These are phyloP conservation scores for Insectozyma bohioensis DNA, from an alignment of 1,139 yeast genomes.

Conservation along the genomic window DNA sequence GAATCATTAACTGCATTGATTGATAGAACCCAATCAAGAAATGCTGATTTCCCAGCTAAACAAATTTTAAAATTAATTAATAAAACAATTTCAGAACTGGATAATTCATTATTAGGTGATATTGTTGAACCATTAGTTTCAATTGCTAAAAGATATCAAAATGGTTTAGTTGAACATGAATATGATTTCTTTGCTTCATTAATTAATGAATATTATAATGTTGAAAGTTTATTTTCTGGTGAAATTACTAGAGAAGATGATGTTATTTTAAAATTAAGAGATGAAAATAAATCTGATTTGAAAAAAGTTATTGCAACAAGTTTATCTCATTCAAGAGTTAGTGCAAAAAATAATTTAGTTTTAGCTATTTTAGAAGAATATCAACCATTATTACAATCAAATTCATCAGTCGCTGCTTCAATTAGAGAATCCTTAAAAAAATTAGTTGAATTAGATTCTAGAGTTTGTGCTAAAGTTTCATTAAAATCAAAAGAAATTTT, in stretches of 20 bases:
- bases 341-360: slow-evolving; percentile 87
- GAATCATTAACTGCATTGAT: slow-evolving; percentile 62
- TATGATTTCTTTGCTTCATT: slow-evolving; percentile 69
- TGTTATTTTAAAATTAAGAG: slow-evolving; percentile 81
- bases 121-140: slow-evolving; percentile 71
- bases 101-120: slow-evolving; percentile 51
- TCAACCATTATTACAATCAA: slow-evolving; percentile 69
- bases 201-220: slow-evolving; percentile 68
- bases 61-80: slow-evolving; percentile 64
- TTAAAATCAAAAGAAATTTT: slow-evolving; percentile 93
- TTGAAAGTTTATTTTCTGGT: slow-evolving; percentile 78
- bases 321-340: slow-evolving; percentile 88
- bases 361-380: slow-evolving; percentile 82
- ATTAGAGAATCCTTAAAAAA: slow-evolving; percentile 72
- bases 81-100: slow-evolving; percentile 51
- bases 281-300: slow-evolving; percentile 77
- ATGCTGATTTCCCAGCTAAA: slow-evolving; percentile 91
- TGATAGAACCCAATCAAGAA: slow-evolving; percentile 65
- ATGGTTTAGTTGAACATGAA: slow-evolving; percentile 85
- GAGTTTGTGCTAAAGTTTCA: slow-evolving; percentile 92
- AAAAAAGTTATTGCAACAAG: slow-evolving; percentile 69
- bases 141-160: slow-evolving; percentile 67
- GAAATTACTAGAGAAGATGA: slow-evolving; percentile 79
- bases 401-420: slow-evolving; percentile 66
- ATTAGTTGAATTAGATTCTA: slow-evolving; percentile 83